phyloP scores from a whole-genome alignment of 805 yeast species.

The Suhomyces sp. region DNA sequence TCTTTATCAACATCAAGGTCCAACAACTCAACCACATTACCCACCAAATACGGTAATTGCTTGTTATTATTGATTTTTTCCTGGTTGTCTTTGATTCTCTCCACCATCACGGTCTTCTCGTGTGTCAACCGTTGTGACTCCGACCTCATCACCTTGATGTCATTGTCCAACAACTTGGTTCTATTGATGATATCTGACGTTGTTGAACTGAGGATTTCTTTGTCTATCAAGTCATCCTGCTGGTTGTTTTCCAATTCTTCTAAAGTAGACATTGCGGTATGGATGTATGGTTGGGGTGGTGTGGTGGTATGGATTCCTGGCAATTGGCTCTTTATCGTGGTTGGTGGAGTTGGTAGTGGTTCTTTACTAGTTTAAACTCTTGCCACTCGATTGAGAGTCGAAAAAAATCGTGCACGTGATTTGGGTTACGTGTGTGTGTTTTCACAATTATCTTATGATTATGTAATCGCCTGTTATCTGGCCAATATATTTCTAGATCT shows the following conservation, averaged over 20 bases:
- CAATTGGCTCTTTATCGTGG: no score
- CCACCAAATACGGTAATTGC: constrained; percentile 94
- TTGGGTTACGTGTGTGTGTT: no score
- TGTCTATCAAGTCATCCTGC: constrained; percentile 66
- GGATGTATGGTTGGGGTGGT: background rate
- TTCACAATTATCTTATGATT: no score
- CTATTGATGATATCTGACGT: constrained; percentile 84
- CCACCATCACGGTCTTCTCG: constrained; percentile 90
- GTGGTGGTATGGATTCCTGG: background rate
- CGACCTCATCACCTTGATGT: constrained; percentile 90
- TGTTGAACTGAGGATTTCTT: constrained; percentile 75
- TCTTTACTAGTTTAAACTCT: no score
- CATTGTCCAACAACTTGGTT: constrained; percentile 86
- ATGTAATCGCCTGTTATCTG: no score
- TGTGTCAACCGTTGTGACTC: constrained; percentile 88
- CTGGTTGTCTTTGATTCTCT: constrained; percentile 91
- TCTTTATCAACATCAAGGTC: constrained; percentile 84
- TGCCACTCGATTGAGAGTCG: no score
- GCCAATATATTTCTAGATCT: no score
- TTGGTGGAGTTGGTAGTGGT: no score
- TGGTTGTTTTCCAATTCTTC: constrained; percentile 68
- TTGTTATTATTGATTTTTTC: constrained; percentile 94
- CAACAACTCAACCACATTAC: constrained; percentile 91
- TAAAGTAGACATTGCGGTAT: constrained; percentile 66
- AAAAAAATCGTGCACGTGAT: no score